Evolutionary conservation across 208 protist species (phyloP), one percentile per base, ranked within the genome.

Genomic region (Acanthamoeba quina): DNA sequence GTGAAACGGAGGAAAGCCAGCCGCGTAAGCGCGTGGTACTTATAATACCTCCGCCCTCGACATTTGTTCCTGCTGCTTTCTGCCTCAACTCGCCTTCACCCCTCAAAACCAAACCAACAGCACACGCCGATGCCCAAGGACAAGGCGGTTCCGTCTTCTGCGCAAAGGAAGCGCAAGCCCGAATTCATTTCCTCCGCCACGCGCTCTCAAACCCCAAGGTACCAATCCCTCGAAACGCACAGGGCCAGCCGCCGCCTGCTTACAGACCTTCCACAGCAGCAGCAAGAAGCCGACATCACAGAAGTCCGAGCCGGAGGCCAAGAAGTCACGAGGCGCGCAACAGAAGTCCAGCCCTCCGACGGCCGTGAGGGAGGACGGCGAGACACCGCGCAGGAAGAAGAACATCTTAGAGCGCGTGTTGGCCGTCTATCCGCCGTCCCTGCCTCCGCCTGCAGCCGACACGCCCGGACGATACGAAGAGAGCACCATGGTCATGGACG

Each of bases 111-210:
- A 74, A 58, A 58, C 13, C 19, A 58, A 19, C 72, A 82, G 72
- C 72, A 44, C n/a, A 82, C 72, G 31, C 72, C 72, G 15, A 82
- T 82, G 72, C 72, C 72, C n/a, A 44, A 82, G 44, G 72, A 82
- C 41, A 82, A 82, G 19, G 34, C 24, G 0, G 72, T 41, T n/a
- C 72, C 44, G 44, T 37, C 13, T 11, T 82, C 44, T 6, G 41
- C 41, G 10, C 37, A 15, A 82, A 17, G 72, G 37, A 82, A 82
- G 72, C 72, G 72, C 21, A 82, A 82, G 44, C 72, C 72, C 31
- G 72, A 82, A 26, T 76, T 34, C 15, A 21, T 17, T 21, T 44
- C 68, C 29, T 44, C 68, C 24, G 37, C 68, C 34, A 47, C 31
- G 37, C 26, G 21, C 5, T 76, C 31, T 1, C 68, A 34, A 7